phyloP scores from a whole-genome alignment of 192 early-diverging fungal species.

The Phycomyces nitens region DNA sequence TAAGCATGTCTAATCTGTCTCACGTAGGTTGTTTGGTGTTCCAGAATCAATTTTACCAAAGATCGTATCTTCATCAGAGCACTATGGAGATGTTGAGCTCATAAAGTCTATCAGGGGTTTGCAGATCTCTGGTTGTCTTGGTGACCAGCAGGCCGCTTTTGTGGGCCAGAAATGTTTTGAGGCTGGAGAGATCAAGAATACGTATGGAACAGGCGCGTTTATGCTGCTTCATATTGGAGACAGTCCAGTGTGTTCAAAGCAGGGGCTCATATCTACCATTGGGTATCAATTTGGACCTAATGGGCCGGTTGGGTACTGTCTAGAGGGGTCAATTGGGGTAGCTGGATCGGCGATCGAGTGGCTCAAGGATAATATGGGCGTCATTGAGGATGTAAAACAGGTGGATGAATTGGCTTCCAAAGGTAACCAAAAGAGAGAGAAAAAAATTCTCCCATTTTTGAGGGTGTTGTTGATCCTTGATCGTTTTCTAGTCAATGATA shows the following conservation, averaged over 20 bases:
- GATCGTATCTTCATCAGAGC: constrained; percentile 77
- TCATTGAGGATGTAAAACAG: constrained; percentile 68
- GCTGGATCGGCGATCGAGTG: constrained; percentile 91
- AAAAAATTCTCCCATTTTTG: too few relatives aligned
- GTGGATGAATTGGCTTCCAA: constrained; percentile 64
- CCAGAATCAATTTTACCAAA: constrained; percentile 54
- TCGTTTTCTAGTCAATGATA: constrained; percentile 59
- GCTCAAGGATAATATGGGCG: constrained; percentile 80
- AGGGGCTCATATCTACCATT: constrained; percentile 87
- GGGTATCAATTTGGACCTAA: constrained; percentile 80
- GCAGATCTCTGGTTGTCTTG: constrained; percentile 81
- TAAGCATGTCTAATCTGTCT: background rate
- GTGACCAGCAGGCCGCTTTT: constrained; percentile 93
- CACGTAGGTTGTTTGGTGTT: constrained; percentile 59
- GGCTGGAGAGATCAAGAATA: constrained; percentile 88
- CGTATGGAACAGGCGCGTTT: constrained; percentile 94
- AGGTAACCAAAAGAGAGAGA: constrained; percentile 50
- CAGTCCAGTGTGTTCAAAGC: constrained; percentile 65
- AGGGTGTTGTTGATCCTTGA: constrained; percentile 65
- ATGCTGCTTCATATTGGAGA: constrained; percentile 90
- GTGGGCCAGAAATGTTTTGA: constrained; percentile 91
- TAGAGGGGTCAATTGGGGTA: constrained; percentile 90
- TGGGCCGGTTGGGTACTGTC: constrained; percentile 62
- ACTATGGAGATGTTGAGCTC: constrained; percentile 61
- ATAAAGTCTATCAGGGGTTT: constrained; percentile 60